Evolutionary conservation across 306 rosid species (phyloP).

Genomic region (Pyrus bretschneideri): DNA sequence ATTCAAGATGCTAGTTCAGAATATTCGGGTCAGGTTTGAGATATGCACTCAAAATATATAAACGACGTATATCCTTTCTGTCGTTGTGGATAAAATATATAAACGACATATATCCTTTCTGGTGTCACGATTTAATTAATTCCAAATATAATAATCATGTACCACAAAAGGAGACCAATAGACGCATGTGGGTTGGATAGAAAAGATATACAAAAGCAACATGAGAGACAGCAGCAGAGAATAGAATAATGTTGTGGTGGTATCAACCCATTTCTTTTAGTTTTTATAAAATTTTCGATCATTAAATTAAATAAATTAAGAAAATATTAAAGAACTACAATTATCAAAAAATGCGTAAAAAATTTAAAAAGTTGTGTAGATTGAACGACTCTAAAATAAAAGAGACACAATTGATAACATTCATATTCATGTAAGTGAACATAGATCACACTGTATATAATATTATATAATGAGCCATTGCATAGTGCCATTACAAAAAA

Average conservation of each 20-base stretch:
- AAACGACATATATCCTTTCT: neutral
- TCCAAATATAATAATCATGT: neutral
- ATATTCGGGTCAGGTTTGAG: neutral
- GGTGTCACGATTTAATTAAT: neutral
- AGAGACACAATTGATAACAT: conserved; percentile 6
- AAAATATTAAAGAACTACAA: no score
- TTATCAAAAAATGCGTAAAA: no score
- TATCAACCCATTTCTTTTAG: no score
- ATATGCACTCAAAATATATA: neutral
- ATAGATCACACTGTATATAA: neutral
- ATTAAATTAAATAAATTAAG: no score
- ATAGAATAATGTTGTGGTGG: no score
- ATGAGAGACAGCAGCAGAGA: neutral
- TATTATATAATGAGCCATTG: no score
- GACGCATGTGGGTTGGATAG: neutral
- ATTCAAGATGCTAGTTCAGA: neutral
- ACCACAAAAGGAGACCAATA: neutral
- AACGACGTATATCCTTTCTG: neutral
- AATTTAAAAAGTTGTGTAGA: no score
- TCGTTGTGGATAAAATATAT: neutral
- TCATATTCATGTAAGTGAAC: neutral
- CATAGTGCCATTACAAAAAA: neutral
- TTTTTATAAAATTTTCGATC: rapidly evolving
- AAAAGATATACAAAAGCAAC: neutral
- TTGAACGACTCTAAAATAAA: no score